Base-by-base conservation (phyloP, 768 basidiomycete genomes). In the Lactarius pseudohatsudake region DNA sequence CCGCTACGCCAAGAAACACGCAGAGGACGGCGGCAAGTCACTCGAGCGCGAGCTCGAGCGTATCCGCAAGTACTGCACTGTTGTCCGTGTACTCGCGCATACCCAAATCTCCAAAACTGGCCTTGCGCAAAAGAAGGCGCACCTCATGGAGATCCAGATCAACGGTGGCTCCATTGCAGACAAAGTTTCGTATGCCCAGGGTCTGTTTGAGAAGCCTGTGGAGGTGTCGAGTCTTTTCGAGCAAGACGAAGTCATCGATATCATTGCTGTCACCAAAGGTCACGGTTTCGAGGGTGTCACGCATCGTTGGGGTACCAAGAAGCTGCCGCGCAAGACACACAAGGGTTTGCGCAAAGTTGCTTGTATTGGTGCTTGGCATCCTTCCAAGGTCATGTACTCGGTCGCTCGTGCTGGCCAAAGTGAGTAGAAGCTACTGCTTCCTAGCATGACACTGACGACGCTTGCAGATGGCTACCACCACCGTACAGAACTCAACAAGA, bases 331-430 rank as follows among this genome's bases (percentile, higher is more conserved):
- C 73, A 98, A 98, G 85, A 98, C 97, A 62, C 97, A 99, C 87
- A 96, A 97, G 80, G 97, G 97, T 92, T 92, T 98, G 75, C 92
- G 96, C 79, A 98, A 99, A 84, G 97, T 99, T 70, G 96, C 96
- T 76, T 96, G 94, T 85, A 95, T 96, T 72, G 94, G 94, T 81
- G 95, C 94, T 77, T 96, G 94, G 94, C 94, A 96, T 85, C 95
- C 94, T 77, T 91, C 90, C 74, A 97, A 96, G 82, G 97, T 99
- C 86, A 98, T 98, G 96, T 98, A 94, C 88, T 96, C 95, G n/a
- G 97, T 99, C 74, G 97, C 96, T 68, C 96, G 97, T 85, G 96
- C 97, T 72, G 97, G 97, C 92, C 96, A 98, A 91, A 92, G 91
- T 94, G 78, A 73, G 93, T 84, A 66, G 75, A 65, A 32, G 61